phyloP scores from a whole-genome alignment of 352 stramenopile genomes.

The Nothophytophthora sp. region DNA sequence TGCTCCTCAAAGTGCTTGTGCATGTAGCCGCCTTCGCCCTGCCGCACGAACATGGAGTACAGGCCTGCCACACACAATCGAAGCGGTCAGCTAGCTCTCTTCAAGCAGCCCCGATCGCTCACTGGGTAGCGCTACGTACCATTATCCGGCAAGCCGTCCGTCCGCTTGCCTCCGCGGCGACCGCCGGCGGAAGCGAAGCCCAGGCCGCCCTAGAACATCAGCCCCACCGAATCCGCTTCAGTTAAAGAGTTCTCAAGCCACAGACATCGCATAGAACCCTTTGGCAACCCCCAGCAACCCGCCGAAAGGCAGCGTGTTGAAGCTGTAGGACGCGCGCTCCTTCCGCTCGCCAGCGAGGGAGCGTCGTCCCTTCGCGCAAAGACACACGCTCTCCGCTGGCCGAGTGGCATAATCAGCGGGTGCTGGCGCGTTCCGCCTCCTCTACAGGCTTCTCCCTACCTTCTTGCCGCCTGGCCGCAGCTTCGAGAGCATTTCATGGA shows the following conservation, averaged over 20 bases:
- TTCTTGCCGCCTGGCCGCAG: constrained; percentile 81
- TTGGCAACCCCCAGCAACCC: no score
- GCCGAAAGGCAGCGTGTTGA: no score
- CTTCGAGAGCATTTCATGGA: constrained; percentile 87
- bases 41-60: constrained; percentile 86
- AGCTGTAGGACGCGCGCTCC: no score
- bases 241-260: no score
- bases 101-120: background rate
- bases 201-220: constrained; percentile 53
- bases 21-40: constrained; percentile 71
- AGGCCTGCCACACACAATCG: constrained; percentile 28
- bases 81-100: constrained; percentile 1
- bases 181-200: constrained; percentile 58
- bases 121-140: constrained; percentile 22
- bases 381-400: constrained; percentile 3
- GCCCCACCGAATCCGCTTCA: no score
- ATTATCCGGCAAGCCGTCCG: constrained; percentile 78
- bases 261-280: no score
- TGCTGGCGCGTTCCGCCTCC: background rate
- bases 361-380: constrained; percentile 11
- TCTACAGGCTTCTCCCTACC: constrained; percentile 26
- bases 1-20: constrained; percentile 85
- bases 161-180: constrained; percentile 59
- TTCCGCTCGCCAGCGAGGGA: no score
- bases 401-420: constrained; percentile 5